These are phyloP conservation scores for Mrakiaceae sp. DNA, from an alignment of 1,284 basidiomycete species.

Conservation along the genomic window DNA sequence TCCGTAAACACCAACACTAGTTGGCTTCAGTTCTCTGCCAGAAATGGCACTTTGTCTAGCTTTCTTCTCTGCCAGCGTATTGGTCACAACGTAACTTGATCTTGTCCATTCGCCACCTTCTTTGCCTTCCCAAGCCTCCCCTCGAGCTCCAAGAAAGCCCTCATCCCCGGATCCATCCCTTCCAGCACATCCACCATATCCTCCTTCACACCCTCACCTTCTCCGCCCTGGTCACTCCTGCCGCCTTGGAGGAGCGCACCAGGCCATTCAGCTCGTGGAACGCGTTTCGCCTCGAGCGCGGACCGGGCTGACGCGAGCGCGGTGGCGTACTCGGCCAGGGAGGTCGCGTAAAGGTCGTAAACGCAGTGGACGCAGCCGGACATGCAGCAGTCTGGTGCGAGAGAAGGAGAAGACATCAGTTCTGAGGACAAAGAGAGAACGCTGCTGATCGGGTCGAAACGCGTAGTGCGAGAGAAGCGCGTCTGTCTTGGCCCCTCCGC, in stretches of 20 bases:
- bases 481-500: too few relatives aligned
- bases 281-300: background rate
- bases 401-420: background rate
- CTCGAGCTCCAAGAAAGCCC: conserved; percentile 17
- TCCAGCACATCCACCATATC: background rate
- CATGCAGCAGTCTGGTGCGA: conserved; percentile 8
- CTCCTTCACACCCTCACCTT: background rate
- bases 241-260: background rate
- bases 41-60: too few relatives aligned
- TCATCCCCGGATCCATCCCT: conserved; percentile 3
- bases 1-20: too few relatives aligned
- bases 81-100: too few relatives aligned
- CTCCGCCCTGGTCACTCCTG: background rate
- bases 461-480: too few relatives aligned
- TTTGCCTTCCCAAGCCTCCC: background rate
- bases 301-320: background rate
- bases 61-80: too few relatives aligned
- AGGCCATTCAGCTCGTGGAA: background rate
- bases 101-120: background rate
- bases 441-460: background rate
- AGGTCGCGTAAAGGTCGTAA: conserved; percentile 15
- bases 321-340: background rate
- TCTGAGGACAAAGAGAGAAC: background rate
- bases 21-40: too few relatives aligned
- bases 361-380: conserved; percentile 13